These are phyloP conservation scores for Dictyophora rubrovolvata DNA, from an alignment of 768 basidiomycete genomes.

Conservation along the genomic window DNA sequence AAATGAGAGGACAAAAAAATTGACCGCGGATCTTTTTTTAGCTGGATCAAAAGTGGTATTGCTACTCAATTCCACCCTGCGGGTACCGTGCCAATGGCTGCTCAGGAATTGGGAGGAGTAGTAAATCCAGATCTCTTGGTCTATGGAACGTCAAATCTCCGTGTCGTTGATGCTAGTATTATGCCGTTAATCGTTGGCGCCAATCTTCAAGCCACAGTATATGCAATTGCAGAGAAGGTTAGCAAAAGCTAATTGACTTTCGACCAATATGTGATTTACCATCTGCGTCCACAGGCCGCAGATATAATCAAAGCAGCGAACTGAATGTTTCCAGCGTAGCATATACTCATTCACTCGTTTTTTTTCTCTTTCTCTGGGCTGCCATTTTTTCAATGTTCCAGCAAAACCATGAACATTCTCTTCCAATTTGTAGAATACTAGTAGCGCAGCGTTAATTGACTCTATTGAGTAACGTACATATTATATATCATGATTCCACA, in stretches of 20 bases:
- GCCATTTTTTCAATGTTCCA: too few species aligned
- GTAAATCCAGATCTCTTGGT: conserved; percentile 27
- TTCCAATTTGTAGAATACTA: too few species aligned
- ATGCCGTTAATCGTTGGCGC: conserved; percentile 37
- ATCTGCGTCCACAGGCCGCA: neutral
- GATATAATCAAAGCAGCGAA: neutral
- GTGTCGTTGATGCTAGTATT: conserved; percentile 38
- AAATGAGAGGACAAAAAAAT: neutral
- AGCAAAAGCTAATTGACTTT: neutral
- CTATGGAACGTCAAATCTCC: conserved; percentile 30
- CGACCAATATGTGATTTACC: neutral
- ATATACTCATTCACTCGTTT: neutral
- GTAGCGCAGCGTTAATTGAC: too few species aligned
- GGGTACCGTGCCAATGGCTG: conserved; percentile 7
- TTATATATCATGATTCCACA: too few species aligned
- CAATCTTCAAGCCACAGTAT: conserved; percentile 37
- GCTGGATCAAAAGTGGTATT: conserved; percentile 21
- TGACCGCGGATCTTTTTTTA: neutral
- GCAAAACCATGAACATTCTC: too few species aligned
- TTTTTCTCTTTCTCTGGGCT: neutral
- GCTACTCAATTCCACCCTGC: conserved; percentile 7
- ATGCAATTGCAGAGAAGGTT: conserved; percentile 44
- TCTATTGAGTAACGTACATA: too few species aligned
- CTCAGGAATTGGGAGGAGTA: conserved; percentile 9
- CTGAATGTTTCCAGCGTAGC: neutral